Base-by-base conservation (phyloP, 371 early-diverging fungal species). In the Rhizomucor miehei region DNA sequence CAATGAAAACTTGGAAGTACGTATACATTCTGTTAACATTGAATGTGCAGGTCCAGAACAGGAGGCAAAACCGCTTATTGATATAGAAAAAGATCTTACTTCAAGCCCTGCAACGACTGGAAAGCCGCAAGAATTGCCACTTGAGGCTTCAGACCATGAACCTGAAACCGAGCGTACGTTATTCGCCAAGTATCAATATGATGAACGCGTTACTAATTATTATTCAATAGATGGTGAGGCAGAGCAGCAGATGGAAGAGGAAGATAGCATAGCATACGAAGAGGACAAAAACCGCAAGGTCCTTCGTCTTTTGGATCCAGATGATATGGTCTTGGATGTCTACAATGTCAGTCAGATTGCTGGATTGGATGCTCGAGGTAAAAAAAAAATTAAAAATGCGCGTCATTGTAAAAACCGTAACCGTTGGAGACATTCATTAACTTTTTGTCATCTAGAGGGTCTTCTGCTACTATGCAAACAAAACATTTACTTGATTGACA, bases 241-340 rank as follows among this genome's bases (percentile, higher is more conserved):
- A 29, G 29, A 29, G 29, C 29, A 29, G 8, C 29, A 29, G 29
- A 44, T 44, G 20, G 74, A 77, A 41, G 69, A 75, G 10, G 80
- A 75, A n/a, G 77, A 71, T 40, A 75, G 79, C 2, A 67, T 75
- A 1, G 68, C 75, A 0, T 80, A 81, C 46, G 87, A 87, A 47
- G 90, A 89, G 63, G 85, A 87, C 34, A 86, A 89, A 20, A 85
- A 88, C 51, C 75, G 83, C 20, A 88, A 89, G 58, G 85, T 91
- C 14, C 59, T 84, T 29, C 77, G 91, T 3, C 66, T 88, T 3
- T 62, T 91, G 10, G 90, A 90, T 51, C 79, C 75, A 21, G 85
- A 85, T 2, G 91, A 91, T 59, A 79, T 80, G 54, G 86, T 89
- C 0, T 53, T 84, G 3, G 90, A 91, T 48, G 83, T 84, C 4